Percentiles rank a stretch among this genome's conserved stretches.
phyloP scores from a whole-genome alignment of 129 eudicot species.

The Flaveria robusta region DNA sequence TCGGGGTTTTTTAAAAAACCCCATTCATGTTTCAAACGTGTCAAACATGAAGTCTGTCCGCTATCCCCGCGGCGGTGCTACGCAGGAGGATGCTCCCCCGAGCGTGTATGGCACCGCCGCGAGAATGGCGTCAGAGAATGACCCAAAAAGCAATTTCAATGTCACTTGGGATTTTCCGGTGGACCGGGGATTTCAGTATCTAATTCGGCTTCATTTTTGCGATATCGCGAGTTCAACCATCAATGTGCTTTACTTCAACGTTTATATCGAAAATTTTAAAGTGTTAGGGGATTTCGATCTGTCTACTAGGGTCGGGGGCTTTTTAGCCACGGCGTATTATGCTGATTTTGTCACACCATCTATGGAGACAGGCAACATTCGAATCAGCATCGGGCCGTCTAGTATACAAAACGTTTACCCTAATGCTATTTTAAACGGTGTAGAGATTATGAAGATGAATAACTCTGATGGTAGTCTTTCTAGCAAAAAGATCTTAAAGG shows the following conservation, averaged over 20 bases:
- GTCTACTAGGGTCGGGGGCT: background rate
- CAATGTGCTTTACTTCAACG: slow-evolving; percentile 54
- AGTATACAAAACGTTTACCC: slow-evolving; percentile 31
- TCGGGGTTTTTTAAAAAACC: slow-evolving; percentile 28
- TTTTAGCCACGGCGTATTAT: slow-evolving; percentile 49
- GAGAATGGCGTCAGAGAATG: slow-evolving; percentile 42
- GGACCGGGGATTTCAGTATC: slow-evolving; percentile 64
- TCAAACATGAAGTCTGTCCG: slow-evolving; percentile 35
- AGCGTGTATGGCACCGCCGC: slow-evolving; percentile 73
- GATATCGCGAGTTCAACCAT: slow-evolving; percentile 59
- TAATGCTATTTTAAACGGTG: slow-evolving; percentile 71
- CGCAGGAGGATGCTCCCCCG: slow-evolving; percentile 56
- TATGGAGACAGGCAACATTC: slow-evolving; percentile 26
- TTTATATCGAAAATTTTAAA: slow-evolving; percentile 44
- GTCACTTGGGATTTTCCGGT: slow-evolving; percentile 74
- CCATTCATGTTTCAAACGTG: slow-evolving; percentile 33
- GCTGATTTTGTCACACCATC: slow-evolving; percentile 53
- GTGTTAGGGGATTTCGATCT: slow-evolving; percentile 54
- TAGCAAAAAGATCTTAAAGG: slow-evolving; percentile 22
- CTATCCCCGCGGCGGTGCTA: slow-evolving; percentile 54
- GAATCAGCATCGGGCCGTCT: slow-evolving; percentile 67
- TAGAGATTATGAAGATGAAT: slow-evolving; percentile 77
- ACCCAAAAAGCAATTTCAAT: slow-evolving; percentile 64
- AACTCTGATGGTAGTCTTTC: slow-evolving; percentile 58
- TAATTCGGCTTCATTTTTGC: slow-evolving; percentile 75